Percentiles rank a stretch among this genome's conserved stretches.
Conservation (phyloP, 139 green algal genomes). For the Desmodesmus armatus region DNA sequence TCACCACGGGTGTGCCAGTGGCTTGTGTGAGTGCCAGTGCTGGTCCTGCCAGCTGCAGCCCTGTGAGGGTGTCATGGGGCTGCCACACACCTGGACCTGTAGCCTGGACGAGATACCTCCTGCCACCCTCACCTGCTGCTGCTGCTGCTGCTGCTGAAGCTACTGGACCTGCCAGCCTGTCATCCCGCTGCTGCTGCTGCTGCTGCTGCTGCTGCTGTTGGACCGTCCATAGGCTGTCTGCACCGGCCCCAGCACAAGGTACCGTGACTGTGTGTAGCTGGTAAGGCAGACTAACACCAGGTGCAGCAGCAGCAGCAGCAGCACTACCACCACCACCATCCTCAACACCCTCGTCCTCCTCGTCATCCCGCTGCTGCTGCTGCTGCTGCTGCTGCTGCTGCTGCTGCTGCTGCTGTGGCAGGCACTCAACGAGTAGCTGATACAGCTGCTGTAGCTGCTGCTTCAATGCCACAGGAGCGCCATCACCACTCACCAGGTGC, state of each 20-base stretch:
- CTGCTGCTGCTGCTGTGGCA: slow-evolving; percentile 20
- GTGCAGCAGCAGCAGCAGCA: neutral
- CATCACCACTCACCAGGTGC: no score
- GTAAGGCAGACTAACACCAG: neutral
- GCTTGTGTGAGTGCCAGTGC: no score
- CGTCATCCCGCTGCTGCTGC: slow-evolving; percentile 12
- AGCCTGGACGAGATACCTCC: neutral
- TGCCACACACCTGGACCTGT: neutral
- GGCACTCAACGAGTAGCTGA: neutral
- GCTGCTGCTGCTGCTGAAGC: neutral
- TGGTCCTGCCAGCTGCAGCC: no score
- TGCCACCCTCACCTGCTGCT: neutral
- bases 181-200: neutral
- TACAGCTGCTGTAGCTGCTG: slow-evolving; percentile 1
- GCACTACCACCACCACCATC: no score
- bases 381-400: slow-evolving; percentile 29
- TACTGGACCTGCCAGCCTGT: neutral
- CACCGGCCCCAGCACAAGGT: no score
- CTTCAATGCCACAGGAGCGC: neutral
- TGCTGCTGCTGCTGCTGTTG: neutral
- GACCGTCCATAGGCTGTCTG: no score
- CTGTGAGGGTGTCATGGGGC: neutral
- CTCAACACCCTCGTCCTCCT: neutral
- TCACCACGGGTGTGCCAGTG: no score
- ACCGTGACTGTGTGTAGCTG: no score